Percentiles rank a stretch among this genome's conserved stretches.
phyloP scores from a whole-genome alignment of 1,284 basidiomycete genomes.

The Heterobasidion irregulare region DNA sequence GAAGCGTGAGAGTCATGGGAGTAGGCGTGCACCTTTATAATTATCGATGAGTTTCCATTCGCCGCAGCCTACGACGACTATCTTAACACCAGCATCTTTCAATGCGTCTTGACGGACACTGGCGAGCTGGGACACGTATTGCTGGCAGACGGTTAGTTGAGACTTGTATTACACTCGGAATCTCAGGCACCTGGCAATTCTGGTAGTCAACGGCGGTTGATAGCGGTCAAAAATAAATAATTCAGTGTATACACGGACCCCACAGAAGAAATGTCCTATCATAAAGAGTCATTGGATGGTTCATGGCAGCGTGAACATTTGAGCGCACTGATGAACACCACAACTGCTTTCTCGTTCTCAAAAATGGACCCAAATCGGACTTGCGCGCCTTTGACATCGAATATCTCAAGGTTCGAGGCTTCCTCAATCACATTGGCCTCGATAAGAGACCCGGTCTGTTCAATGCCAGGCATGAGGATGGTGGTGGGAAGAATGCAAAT shows the following conservation, averaged over 20 bases:
- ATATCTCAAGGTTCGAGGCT: conserved; percentile 31
- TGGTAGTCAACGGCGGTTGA: background rate
- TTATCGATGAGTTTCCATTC: conserved; percentile 42
- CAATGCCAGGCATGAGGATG: background rate
- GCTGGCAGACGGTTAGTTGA: conserved; percentile 21
- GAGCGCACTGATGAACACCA: conserved; percentile 56
- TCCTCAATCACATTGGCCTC: background rate
- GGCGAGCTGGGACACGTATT: conserved; percentile 45
- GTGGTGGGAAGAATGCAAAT: no score
- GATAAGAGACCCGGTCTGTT: background rate
- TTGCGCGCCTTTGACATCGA: conserved; percentile 32
- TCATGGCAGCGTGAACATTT: conserved; percentile 4
- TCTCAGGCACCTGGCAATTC: conserved; percentile 6
- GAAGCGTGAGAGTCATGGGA: background rate
- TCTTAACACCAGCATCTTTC: conserved; percentile 28
- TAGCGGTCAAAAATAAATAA: background rate
- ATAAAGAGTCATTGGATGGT: background rate
- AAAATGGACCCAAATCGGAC: conserved; percentile 44
- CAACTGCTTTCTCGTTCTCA: conserved; percentile 39
- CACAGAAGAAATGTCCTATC: conserved; percentile 60
- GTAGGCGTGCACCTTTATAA: conserved; percentile 37
- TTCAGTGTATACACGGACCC: conserved; percentile 28
- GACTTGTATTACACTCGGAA: background rate
- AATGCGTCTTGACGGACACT: conserved; percentile 35
- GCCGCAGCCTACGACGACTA: conserved; percentile 58